Base-by-base conservation (phyloP, 2,329 filamentous ascomycete genomes). In the Elsinoe ampelina region DNA sequence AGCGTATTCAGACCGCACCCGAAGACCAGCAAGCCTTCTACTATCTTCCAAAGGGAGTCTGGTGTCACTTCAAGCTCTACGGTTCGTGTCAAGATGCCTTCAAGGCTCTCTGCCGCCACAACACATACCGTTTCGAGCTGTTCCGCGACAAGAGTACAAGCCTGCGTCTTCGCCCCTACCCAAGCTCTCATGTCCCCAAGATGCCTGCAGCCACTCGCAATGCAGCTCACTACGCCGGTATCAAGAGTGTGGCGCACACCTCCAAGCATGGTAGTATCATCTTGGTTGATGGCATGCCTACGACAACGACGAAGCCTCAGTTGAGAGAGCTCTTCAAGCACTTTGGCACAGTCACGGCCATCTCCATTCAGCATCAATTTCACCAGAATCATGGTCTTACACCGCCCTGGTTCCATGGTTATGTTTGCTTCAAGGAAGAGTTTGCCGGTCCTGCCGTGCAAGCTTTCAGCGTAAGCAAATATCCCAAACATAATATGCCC, bases 41-140 rank as follows among this genome's bases (percentile, higher is more conserved):
- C 58, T 61, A 64, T 47, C 58, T 68, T 12, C 65, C 66, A 20
- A 57, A 63, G 11, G 66, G 66, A n/a, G 59, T 64, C 34, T 68
- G 63, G 59, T 60, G 65, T 30, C 61, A 58, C n/a, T 68, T 67
- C 54, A 58, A 55, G 8, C 63, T 61, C 51, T 68, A 63, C 45
- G 62, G 66, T 39, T 62, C 63, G 32, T 66, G 64, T 47, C 63
- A 64, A 22, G 64, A 68, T 43, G 66, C 66, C 8, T 60, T 11
- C 70, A 45, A 66, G 62, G 58, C 38, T 7, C 61, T 66, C 45
- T 62, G 59, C 8, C 61, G 65, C 45, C 50, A 65, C 45, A 17
- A 47, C 5, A 43, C 35, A 11, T 65, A 61, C 55, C 61, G 62
- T 26, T 60, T 66, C 20, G 64, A 66, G 54, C 60, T 41, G 52